A percentile compares a stretch with the other conserved stretches of the same genome.
These are phyloP conservation scores for Bipolaris zeicola DNA, from an alignment of 2,329 filamentous ascomycete genomes.

Conservation along the genomic window DNA sequence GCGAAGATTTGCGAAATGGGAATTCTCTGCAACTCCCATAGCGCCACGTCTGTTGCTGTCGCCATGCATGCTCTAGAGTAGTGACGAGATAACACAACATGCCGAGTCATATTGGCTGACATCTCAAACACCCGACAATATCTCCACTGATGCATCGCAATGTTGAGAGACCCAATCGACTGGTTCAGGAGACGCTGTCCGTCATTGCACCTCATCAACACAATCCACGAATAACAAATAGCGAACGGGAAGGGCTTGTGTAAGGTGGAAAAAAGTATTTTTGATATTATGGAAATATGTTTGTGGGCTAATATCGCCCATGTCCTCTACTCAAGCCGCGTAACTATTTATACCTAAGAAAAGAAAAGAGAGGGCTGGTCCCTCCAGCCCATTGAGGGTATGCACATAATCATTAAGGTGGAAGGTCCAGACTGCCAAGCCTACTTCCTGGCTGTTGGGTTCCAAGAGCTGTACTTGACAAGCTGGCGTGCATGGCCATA, in stretches of 20 bases:
- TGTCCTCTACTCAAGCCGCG: not conserved
- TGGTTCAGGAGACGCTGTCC: not conserved
- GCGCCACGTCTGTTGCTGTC: not conserved
- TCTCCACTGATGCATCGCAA: not conserved
- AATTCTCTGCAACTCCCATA: not conserved
- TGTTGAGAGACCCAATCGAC: not conserved
- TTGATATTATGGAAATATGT: not conserved
- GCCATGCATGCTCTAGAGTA: not conserved
- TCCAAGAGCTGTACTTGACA: conserved; percentile 55
- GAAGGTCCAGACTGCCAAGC: not conserved
- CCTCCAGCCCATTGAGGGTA: not conserved
- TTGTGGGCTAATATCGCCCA: not conserved
- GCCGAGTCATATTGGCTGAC: not conserved
- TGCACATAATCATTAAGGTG: not conserved
- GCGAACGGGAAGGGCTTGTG: not conserved
- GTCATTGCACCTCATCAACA: not conserved
- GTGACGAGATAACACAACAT: not conserved
- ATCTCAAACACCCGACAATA: not conserved
- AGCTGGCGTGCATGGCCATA: conserved; percentile 56
- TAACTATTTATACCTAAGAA: not conserved
- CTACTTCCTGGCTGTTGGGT: conserved; percentile 52
- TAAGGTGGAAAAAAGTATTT: not conserved
- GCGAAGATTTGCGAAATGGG: not conserved
- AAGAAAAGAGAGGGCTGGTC: not conserved
- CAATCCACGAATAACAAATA: not conserved